These are phyloP conservation scores for Penicillium mononematosum DNA, from an alignment of 495 filamentous ascomycete species.

Conservation along the genomic window DNA sequence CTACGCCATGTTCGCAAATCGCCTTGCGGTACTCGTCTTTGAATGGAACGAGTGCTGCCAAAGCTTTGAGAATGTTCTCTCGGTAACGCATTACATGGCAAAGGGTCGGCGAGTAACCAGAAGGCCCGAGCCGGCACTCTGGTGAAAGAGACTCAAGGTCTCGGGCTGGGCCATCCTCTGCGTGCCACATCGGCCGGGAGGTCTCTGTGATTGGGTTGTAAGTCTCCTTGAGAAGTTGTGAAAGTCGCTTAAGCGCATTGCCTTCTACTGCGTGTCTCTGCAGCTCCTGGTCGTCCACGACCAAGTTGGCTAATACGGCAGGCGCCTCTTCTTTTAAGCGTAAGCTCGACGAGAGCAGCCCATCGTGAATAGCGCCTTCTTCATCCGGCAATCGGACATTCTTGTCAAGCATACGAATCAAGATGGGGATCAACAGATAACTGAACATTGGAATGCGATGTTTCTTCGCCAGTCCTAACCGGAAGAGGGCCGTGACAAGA, in stretches of 20 bases:
- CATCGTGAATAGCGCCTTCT: constrained; percentile 39
- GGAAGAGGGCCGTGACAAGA: constrained; percentile 72
- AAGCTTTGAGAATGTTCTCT: constrained; percentile 71
- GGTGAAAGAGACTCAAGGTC: constrained; percentile 24
- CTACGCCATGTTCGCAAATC: constrained; percentile 75
- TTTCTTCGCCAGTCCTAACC: constrained; percentile 63
- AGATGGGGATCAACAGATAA: constrained; percentile 67
- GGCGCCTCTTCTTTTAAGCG: constrained; percentile 68
- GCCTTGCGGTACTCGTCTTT: constrained; percentile 83
- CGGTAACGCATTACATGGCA: constrained; percentile 75
- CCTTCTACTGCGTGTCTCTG: constrained; percentile 84
- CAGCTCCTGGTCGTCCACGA: constrained; percentile 70
- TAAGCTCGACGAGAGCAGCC: constrained; percentile 38
- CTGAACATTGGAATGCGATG: constrained; percentile 61
- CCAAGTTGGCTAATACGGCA: constrained; percentile 70
- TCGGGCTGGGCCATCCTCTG: constrained; percentile 29
- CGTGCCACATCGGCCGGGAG: constrained; percentile 41
- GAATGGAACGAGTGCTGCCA: constrained; percentile 74
- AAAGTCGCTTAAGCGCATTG: constrained; percentile 67
- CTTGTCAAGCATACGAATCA: constrained; percentile 68
- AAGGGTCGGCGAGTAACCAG: constrained; percentile 60
- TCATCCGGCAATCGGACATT: constrained; percentile 45
- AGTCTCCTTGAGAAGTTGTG: constrained; percentile 72
- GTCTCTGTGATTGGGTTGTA: constrained; percentile 49
- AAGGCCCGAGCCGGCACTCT: constrained; percentile 52